These are phyloP conservation scores for Somion occarium DNA, from an alignment of 1,284 basidiomycete species.

Conservation along the genomic window DNA sequence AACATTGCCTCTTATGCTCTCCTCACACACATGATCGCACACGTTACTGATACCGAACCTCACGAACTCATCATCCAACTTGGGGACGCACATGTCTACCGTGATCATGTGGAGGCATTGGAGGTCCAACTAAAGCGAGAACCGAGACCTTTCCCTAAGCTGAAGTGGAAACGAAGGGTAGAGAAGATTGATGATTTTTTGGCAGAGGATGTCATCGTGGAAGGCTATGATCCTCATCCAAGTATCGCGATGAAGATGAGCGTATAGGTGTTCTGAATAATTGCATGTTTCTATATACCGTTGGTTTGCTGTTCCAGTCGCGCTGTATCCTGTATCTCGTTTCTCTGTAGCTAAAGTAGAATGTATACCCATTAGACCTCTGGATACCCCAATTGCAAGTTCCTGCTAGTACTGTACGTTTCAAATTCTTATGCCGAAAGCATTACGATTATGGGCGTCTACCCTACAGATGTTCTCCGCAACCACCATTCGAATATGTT, in stretches of 20 bases:
- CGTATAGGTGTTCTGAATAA: constrained; percentile 43
- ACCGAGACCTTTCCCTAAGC: constrained; percentile 81
- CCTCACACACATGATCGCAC: constrained; percentile 95
- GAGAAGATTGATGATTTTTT: constrained; percentile 82
- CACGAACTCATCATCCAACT: constrained; percentile 91
- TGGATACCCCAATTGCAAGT: no score
- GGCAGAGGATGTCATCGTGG: constrained; percentile 79
- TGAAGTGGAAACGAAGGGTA: constrained; percentile 64
- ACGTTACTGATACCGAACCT: constrained; percentile 82
- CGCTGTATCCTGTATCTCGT: not conserved
- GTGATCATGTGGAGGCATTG: constrained; percentile 87
- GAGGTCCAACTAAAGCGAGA: constrained; percentile 76
- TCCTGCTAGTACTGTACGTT: no score
- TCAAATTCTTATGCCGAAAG: no score
- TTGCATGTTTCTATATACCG: not conserved
- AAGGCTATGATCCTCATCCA: constrained; percentile 83
- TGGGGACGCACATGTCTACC: constrained; percentile 96
- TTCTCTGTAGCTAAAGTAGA: not conserved
- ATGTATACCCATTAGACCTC: not conserved
- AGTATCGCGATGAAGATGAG: constrained; percentile 98
- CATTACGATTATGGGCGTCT: not conserved
- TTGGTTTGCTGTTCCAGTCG: not conserved
- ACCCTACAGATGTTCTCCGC: not conserved
- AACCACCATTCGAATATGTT: not conserved
- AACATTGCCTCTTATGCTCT: constrained; percentile 98